These are phyloP conservation scores for Coccomyxa sp. DNA, from an alignment of 139 green algal genomes.

Conservation along the genomic window DNA sequence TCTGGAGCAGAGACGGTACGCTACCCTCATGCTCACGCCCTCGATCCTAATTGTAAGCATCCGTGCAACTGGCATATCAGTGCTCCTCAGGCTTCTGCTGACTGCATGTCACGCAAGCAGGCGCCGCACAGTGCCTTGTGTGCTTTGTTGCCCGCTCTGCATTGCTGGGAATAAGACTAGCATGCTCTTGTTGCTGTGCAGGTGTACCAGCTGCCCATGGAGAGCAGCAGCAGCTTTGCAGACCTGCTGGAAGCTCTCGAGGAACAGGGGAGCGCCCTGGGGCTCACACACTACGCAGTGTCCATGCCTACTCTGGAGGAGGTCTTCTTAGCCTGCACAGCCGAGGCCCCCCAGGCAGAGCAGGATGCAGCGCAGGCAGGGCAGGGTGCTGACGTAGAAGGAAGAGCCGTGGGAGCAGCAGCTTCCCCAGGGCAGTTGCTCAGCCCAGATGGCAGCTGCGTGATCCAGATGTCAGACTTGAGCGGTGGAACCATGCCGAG, in stretches of 20 bases:
- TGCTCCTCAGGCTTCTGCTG: too few relatives aligned
- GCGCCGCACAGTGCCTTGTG: too few relatives aligned
- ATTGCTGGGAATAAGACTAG: too few relatives aligned
- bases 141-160: too few relatives aligned
- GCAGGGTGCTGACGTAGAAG: not conserved
- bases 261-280: not conserved
- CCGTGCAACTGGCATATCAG: too few relatives aligned
- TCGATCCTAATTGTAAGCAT: too few relatives aligned
- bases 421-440: too few relatives aligned
- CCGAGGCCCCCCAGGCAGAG: not conserved
- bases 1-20: conserved; percentile 13
- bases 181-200: not conserved
- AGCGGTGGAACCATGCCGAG: not conserved
- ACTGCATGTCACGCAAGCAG: too few relatives aligned
- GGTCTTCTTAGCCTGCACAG: conserved; percentile 20
- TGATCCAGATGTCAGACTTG: not conserved
- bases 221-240: not conserved
- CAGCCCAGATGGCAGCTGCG: too few relatives aligned
- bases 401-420: too few relatives aligned
- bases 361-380: not conserved
- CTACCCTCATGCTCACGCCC: too few relatives aligned
- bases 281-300: conserved; percentile 12
- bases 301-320: conserved; percentile 30
- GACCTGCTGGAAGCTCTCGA: conserved; percentile 18
- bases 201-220: conserved; percentile 10